Evolutionary conservation across 2,329 filamentous ascomycete species (phyloP), one percentile per base, ranked within the genome.

Genomic region (Ceratocystis papillata): DNA sequence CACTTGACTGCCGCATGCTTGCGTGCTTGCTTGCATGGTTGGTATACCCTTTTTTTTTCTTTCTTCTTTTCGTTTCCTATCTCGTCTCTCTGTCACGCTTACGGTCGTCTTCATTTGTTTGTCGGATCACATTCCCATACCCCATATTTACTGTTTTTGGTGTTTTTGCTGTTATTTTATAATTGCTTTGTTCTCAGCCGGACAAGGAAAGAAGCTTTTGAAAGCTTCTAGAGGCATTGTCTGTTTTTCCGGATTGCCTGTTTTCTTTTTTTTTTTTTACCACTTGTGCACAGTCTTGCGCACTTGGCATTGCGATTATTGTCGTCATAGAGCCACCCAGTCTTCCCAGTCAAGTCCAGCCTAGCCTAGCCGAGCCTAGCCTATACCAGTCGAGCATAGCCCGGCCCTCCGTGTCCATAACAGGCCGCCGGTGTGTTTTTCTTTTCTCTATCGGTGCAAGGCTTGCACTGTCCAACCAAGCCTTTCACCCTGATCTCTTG

Each of bases 91-190:
- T 53, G 22, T 63, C 61, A 63, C 61, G 61, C 44, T 63, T 30
- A 63, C 61, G 61, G 61, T 50, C 61, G 61, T 59, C 41, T 45
- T 64, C 48, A 44, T 50, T 50, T 64, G 10, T 28, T 41, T 64
- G 33, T 59, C 46, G 50, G 44, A 48, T 63, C 41, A 28, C 44
- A 17, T 63, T 41, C 17, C 46, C 41, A 62, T 59, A 59, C 61
- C 44, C 41, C 41, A 63, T 63, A 22, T 63, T 63, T 46, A 63
- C 61, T 63, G 28, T 25, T 63, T 46, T 46, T 53, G 22, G 48
- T 53, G 48, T 53, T 28, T 22, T 53, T 48, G 33, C 57, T 33
- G 46, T 45, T 44, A 41, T 64, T 55, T 64, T 41, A 64, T 64
- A 64, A 45, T 55, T 55, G 50, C 30, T 64, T 57, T 30, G 25